A percentile compares a stretch with the other conserved stretches of the same genome.
Conservation (phyloP, 352 stramenopile species). For the Blastocystis sp. region DNA sequence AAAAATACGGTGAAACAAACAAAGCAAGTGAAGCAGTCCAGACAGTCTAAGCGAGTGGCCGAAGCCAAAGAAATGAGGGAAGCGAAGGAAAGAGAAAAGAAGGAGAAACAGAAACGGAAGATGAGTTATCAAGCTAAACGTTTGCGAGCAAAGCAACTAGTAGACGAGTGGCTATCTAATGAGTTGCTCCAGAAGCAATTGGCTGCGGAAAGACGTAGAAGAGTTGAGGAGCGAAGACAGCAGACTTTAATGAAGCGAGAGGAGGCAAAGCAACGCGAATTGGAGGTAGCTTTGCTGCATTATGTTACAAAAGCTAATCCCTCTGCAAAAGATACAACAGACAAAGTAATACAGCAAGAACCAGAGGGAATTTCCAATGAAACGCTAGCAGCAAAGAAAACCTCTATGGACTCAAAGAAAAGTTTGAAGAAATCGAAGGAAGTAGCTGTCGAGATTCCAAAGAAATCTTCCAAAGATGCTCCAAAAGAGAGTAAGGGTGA, state of each 20-base stretch:
- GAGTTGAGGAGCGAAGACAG: neutral
- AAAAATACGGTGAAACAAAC: neutral
- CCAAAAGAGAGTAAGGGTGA: neutral
- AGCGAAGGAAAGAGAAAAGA: neutral
- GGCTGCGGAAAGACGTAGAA: neutral
- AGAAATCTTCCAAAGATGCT: neutral
- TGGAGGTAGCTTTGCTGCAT: neutral
- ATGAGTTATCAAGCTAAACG: neutral
- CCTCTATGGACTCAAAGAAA: neutral
- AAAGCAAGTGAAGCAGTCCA: neutral
- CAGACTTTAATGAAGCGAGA: neutral
- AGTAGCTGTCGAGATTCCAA: neutral
- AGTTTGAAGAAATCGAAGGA: neutral
- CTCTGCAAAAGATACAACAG: neutral
- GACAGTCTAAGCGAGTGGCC: neutral
- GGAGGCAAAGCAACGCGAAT: neutral
- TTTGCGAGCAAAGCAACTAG: neutral
- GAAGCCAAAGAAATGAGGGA: neutral
- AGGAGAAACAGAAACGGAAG: neutral
- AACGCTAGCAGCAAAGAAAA: neutral
- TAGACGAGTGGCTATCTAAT: neutral
- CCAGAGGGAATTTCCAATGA: neutral
- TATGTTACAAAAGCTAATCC: neutral
- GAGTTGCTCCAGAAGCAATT: neutral
- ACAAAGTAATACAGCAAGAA: neutral